Conservation (phyloP, 1,284 basidiomycete genomes). For the Salmacisia buchloeana region DNA sequence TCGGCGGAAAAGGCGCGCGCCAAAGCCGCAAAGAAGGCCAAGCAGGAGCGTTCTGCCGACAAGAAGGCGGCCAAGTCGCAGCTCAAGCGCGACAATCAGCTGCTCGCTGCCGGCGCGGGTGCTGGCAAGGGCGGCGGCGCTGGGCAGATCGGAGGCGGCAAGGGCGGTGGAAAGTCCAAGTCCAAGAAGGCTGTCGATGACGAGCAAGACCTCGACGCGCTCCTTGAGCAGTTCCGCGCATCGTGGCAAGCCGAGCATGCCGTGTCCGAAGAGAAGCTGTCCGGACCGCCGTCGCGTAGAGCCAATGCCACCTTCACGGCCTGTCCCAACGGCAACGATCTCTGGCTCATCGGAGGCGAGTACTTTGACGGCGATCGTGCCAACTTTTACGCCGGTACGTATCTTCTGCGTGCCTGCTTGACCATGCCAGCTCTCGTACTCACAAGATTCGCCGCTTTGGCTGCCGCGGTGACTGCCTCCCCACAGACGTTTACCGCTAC, state of each 20-base stretch:
- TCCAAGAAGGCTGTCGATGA: constrained; percentile 29
- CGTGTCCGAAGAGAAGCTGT: constrained; percentile 38
- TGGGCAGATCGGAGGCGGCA: too few relatives aligned
- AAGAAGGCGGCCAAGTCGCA: constrained; percentile 31
- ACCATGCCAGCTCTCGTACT: background rate
- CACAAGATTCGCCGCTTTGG: too few relatives aligned
- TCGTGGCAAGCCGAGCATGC: constrained; percentile 45
- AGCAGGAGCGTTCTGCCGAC: constrained; percentile 40
- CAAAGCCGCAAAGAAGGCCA: constrained; percentile 48
- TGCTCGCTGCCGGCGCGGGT: constrained; percentile 16
- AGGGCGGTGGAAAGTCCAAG: constrained; percentile 12
- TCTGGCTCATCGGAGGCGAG: constrained; percentile 49
- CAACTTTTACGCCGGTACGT: constrained; percentile 47
- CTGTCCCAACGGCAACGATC: constrained; percentile 46
- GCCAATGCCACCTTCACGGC: constrained; percentile 48
- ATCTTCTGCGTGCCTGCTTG: constrained; percentile 1
- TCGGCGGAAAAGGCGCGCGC: constrained; percentile 34
- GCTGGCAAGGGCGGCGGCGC: constrained; percentile 14
- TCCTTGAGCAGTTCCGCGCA: constrained; percentile 38
- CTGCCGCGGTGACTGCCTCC: too few relatives aligned
- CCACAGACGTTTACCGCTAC: background rate
- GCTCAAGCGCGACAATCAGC: background rate
- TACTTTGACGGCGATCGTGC: constrained; percentile 48
- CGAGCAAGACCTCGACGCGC: constrained; percentile 47
- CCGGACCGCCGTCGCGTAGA: constrained; percentile 34